Evolutionary conservation across 2,329 filamentous ascomycete genomes (phyloP), one percentile per base, ranked within the genome.

Genomic region (Exophiala bonariae): DNA sequence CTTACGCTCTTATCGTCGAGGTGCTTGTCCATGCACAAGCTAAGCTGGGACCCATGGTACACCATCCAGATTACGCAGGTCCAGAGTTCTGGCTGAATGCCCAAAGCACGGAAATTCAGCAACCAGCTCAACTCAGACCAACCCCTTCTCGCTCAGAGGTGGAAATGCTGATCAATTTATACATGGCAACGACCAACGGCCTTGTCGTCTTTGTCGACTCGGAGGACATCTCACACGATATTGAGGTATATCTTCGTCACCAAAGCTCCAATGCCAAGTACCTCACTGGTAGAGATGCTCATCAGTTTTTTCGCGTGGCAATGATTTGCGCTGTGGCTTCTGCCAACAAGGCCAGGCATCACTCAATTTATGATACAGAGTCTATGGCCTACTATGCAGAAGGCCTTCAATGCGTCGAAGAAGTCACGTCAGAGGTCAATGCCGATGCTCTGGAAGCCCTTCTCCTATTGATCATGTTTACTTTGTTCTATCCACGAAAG

Each of bases 281-380:
- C 31, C 53, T 57, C 3, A 54, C 54, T 4, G 59, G 58, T 5
- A 50, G 56, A 23, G 59, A 64, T 31, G 60, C 62, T 1, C 55
- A 63, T 45, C 56, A 59, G 19, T 66, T 62, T 51, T 66, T 66
- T 38, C 61, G 62, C 18, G 51, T 63, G n/a, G 55, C 52, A 39
- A 63, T 66, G 61, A 64, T 66, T 31, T 66, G 62, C 38, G 62
- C 63, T 18, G 61, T 64, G 33, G 57, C 61, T 3, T 57, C 59
- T 10, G 61, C 61, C 6, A 64, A 60, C 28, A 57, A 56, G 23
- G 57, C 60, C 8, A 47, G 61, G 28, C 60, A 65, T 49, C 52
- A 60, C 5, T 59, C 60, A 36, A 31, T 48, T 4, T 57, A 57
- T 28, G 52, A 50, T 11, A 50, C 50, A 10, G 57, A 61, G 20